A percentile compares a stretch with the other conserved stretches of the same genome.
Evolutionary conservation across 2,329 filamentous ascomycete genomes (phyloP).

Genomic region (Didymella arachidicola): DNA sequence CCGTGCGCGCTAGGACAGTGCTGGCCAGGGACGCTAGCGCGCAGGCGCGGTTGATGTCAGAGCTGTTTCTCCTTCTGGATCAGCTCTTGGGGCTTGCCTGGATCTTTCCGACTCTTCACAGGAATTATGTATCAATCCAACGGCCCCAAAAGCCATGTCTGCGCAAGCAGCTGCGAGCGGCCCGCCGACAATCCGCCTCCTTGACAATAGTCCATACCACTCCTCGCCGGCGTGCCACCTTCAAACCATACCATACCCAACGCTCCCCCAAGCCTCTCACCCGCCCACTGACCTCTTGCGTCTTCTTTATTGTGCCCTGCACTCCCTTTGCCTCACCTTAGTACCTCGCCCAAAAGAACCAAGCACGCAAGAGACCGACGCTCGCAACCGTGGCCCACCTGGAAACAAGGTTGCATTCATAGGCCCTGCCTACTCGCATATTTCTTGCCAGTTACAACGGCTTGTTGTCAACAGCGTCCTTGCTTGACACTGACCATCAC

Average conservation of each 20-base stretch:
- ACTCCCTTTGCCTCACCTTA: conserved; percentile 28
- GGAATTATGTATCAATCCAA: conserved; percentile 53
- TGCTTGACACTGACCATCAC: conserved; percentile 37
- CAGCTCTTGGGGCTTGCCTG: conserved; percentile 51
- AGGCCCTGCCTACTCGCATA: conserved; percentile 33
- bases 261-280: conserved; percentile 23
- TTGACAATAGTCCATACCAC: conserved; percentile 20
- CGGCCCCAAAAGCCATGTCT: conserved; percentile 48
- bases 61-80: conserved; percentile 50
- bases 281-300: conserved; percentile 15
- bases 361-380: conserved; percentile 10
- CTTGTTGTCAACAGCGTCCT: conserved; percentile 43
- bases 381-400: conserved; percentile 30
- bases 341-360: conserved; percentile 2
- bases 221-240: conserved; percentile 11
- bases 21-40: conserved; percentile 15
- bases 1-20: conserved; percentile 15
- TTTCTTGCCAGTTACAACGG: conserved; percentile 32
- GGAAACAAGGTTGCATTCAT: conserved; percentile 43
- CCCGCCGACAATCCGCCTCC: conserved; percentile 37
- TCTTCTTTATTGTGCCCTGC: conserved; percentile 32
- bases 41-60: conserved; percentile 49
- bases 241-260: conserved; percentile 10
- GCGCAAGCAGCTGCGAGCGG: conserved; percentile 40
- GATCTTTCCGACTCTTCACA: conserved; percentile 50